These are phyloP conservation scores for Vitis cinerea DNA, from an alignment of 164 flowering plant species.

Conservation along the genomic window DNA sequence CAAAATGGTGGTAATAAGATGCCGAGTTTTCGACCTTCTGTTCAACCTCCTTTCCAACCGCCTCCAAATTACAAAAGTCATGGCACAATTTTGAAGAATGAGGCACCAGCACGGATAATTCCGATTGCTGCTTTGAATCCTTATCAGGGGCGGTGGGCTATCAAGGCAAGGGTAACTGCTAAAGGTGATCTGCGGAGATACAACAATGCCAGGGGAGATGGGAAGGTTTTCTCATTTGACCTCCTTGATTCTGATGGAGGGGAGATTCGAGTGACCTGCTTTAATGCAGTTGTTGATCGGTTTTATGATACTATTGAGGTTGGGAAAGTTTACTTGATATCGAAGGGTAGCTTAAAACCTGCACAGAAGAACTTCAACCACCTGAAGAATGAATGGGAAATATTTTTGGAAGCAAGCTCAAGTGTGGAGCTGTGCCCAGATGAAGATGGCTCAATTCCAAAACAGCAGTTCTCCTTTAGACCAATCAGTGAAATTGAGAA, in stretches of 20 bases:
- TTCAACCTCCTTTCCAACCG: slow-evolving; percentile 89
- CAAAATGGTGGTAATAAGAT: slow-evolving; percentile 29
- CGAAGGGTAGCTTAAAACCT: slow-evolving; percentile 91
- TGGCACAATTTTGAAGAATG: slow-evolving; percentile 86
- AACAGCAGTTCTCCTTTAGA: slow-evolving; percentile 79
- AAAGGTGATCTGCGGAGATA: slow-evolving; percentile 92
- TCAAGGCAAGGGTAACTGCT: slow-evolving; percentile 96
- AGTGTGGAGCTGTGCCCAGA: slow-evolving; percentile 76
- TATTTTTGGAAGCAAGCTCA: slow-evolving; percentile 79
- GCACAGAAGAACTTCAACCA: slow-evolving; percentile 95
- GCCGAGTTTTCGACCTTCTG: slow-evolving; percentile 55
- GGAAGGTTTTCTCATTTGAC: slow-evolving; percentile 97
- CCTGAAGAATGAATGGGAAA: slow-evolving; percentile 94
- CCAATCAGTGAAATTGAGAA: slow-evolving; percentile 82
- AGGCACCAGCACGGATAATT: slow-evolving; percentile 89
- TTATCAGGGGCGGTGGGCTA: slow-evolving; percentile 98
- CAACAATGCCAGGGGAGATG: slow-evolving; percentile 97
- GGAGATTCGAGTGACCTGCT: slow-evolving; percentile 95
- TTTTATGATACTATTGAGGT: slow-evolving; percentile 77
- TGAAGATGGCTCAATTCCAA: slow-evolving; percentile 86
- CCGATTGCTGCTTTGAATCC: slow-evolving; percentile 94
- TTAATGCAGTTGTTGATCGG: slow-evolving; percentile 87
- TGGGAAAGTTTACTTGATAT: slow-evolving; percentile 84
- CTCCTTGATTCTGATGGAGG: slow-evolving; percentile 97
- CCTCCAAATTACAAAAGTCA: slow-evolving; percentile 78